Base-by-base conservation (phyloP, 148 eudicot species). In the Cornus suecica region DNA sequence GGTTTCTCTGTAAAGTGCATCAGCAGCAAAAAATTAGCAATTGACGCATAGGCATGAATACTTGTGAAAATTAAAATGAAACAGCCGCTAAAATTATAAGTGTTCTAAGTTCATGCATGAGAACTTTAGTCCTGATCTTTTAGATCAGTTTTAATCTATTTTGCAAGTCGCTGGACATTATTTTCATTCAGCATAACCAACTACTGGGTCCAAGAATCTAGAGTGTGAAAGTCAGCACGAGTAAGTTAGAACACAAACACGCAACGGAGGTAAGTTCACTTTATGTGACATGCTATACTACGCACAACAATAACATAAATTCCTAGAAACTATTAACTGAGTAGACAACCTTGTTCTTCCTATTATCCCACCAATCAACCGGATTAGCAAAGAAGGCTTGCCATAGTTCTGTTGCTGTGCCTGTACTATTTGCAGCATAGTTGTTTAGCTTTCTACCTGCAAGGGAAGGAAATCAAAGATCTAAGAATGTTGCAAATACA, bases 351-450 rank as follows among this genome's bases (percentile, higher is more conserved):
- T 92, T 95, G 80, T 83, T 89, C 79, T 84, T 92, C 78, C 97
- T 82, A 78, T 95, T 93, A 75, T 95, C 99, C 99, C 97, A 95
- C 99, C 99, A 93, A 56, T 92, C 97, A n/a, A 77, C 67, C 62
- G 99, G 99, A 86, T 90, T 93, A 63, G 94, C 97, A 82, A 95
- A 95, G 80, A 87, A 95, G 15, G 97, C 94, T 83, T 93, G 99
- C 99, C 97, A 95, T 26, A 95, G 91, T 70, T 93, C 94, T 83
- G 90, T 90, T 9, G 65, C 61, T 31, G 99, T 85, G 65, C 83
- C 84, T 64, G 86, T 88, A 72, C 28, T 76, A 75, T 78, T 85
- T 77, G 79, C 77, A 66, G 84, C 76, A 54, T 85, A 72, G 69
- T 79, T 80, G 69, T 64, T 78, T 61, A 72, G 73, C 68, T 80